Base-by-base conservation (phyloP, 208 protist species). In the Angomonas ambiguus region DNA sequence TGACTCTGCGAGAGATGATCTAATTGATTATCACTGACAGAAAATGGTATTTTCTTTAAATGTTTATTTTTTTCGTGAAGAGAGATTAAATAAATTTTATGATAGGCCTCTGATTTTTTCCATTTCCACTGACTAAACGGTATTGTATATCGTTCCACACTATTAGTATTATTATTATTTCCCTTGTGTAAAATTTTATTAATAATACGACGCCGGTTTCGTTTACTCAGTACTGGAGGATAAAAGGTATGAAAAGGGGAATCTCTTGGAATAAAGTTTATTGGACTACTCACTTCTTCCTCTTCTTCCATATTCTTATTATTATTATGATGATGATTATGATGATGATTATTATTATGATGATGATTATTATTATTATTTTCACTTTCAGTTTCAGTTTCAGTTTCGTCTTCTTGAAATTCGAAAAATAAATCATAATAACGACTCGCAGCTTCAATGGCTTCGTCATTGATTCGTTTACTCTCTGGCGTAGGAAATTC, bases 231-330 rank as follows among this genome's bases (percentile, higher is more conserved):
- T 28, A 65, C 56, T 20, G 76, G 79, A 0, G 82, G 76, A 34
- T 81, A 84, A 33, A 83, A 85, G 33, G 76, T 82, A 69, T 88
- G 83, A 55, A 82, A 79, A 2, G 64, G 41, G 0, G 77, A 79
- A 71, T 80, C 41, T 28, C 0, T 13, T 8, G 18, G 51, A 1
- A 27, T n/a, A 24, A 34, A 1, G 35, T 22, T 33, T 20, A 10
- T 11, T 10, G 6, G 58, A 11, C 4, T 6, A 10, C 8, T 10
- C n/a, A 4, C 38, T 11, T 2, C 58, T 5, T 22, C 30, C 13
- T 27, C 53, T 6, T 27, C 53, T 30, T 27, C 53, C 4, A 16
- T 30, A 27, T 5, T 56, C 6, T 56, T 56, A 27, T 30, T 59
- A 30, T 13, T 4, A 30, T 30, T 10, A 32, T 30, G 2, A 31